Conservation (phyloP, 1,284 basidiomycete species). For the Flammula alnicola region DNA sequence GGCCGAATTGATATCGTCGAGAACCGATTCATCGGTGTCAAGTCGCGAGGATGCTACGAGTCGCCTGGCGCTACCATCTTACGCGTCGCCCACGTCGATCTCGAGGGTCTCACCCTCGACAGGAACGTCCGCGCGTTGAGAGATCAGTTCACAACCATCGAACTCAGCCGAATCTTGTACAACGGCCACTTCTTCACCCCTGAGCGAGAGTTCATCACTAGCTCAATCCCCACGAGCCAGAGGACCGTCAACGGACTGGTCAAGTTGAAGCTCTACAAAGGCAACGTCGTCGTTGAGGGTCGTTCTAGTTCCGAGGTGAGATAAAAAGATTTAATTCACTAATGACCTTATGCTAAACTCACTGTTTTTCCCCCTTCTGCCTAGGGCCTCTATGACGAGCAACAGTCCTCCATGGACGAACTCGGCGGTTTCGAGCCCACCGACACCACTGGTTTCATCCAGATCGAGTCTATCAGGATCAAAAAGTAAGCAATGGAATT, state of each 20-base stretch:
- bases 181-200: conserved; percentile 98
- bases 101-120: conserved; percentile 97
- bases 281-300: conserved; percentile 94
- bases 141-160: conserved; percentile 94
- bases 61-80: conserved; percentile 96
- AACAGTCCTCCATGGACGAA: conserved; percentile 99
- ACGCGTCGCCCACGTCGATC: conserved; percentile 92
- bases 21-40: conserved; percentile 99
- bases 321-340: neutral
- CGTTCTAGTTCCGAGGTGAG: conserved; percentile 85
- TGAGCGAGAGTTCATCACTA: conserved; percentile 93
- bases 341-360: conserved; percentile 6
- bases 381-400: conserved; percentile 93
- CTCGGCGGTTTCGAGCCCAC: conserved; percentile 96
- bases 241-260: conserved; percentile 96
- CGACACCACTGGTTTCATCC: conserved; percentile 92
- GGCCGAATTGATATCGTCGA: conserved; percentile 99
- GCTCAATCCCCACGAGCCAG: conserved; percentile 90
- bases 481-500: conserved; percentile 73
- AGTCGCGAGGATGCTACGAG: conserved; percentile 99
- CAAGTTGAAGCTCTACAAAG: conserved; percentile 92
- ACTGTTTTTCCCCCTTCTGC: neutral
- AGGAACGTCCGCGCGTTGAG: conserved; percentile 94
- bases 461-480: conserved; percentile 93
- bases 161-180: conserved; percentile 92